phyloP scores from a whole-genome alignment of 345 rosid species.

The Punica granatum region DNA sequence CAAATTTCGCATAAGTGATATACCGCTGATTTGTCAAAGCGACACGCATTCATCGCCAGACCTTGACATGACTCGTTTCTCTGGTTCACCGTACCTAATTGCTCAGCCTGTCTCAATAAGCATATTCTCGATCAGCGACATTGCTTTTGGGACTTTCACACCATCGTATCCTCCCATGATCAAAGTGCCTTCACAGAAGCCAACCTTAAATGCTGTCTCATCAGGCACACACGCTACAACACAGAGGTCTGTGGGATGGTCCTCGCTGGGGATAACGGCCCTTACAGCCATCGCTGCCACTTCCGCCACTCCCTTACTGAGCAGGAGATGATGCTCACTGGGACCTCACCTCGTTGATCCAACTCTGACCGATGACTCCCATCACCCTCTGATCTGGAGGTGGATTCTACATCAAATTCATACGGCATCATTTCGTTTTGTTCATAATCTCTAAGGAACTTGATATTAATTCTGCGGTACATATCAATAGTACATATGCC shows the following conservation, averaged over 20 bases:
- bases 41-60: too few species aligned
- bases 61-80: too few species aligned
- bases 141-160: too few species aligned
- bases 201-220: too few species aligned
- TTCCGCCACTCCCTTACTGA: slow-evolving; percentile 88
- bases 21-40: too few species aligned
- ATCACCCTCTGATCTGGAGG: neutral
- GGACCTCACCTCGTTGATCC: slow-evolving; percentile 10
- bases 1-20: too few species aligned
- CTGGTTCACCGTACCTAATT: too few species aligned
- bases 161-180: too few species aligned
- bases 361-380: neutral
- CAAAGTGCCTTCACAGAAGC: too few species aligned
- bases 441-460: neutral
- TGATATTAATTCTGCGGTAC: neutral
- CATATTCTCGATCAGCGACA: too few species aligned
- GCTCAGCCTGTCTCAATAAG: too few species aligned
- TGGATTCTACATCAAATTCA: neutral
- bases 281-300: slow-evolving; percentile 91
- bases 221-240: too few species aligned
- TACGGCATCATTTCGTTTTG: neutral
- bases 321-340: slow-evolving; percentile 39
- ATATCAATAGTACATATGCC: neutral
- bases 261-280: slow-evolving; percentile 24
- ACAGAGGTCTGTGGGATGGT: neutral